phyloP scores from a whole-genome alignment of 495 filamentous ascomycete genomes.

The Amniculicola lignicola region DNA sequence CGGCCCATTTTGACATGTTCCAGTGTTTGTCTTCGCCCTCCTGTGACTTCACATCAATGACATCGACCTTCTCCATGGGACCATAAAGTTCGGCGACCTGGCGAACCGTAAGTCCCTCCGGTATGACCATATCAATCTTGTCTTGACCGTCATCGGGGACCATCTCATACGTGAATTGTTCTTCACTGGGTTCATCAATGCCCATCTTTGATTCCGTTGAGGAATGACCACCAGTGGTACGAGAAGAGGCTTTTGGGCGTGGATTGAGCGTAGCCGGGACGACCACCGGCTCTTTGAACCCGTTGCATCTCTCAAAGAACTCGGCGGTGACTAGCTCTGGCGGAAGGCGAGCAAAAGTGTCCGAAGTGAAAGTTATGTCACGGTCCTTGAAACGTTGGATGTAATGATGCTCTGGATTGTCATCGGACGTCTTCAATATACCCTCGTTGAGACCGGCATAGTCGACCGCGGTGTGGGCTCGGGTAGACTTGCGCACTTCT shows the following conservation, averaged over 20 bases:
- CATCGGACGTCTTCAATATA: constrained; percentile 65
- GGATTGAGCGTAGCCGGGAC: constrained; percentile 67
- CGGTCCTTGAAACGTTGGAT: constrained; percentile 69
- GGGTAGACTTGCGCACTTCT: constrained; percentile 49
- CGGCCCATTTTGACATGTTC: constrained; percentile 69
- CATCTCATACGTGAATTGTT: constrained; percentile 45
- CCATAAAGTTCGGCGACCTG: constrained; percentile 66
- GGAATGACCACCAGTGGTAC: not conserved
- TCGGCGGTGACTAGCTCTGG: constrained; percentile 67
- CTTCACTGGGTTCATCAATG: not conserved
- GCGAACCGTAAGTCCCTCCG: constrained; percentile 63
- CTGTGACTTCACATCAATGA: constrained; percentile 76
- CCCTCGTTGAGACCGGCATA: constrained; percentile 73
- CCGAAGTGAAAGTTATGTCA: constrained; percentile 58
- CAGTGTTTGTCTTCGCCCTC: constrained; percentile 65
- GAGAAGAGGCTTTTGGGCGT: constrained; percentile 42
- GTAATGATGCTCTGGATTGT: constrained; percentile 70
- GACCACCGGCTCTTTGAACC: constrained; percentile 69
- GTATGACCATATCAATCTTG: constrained; percentile 71
- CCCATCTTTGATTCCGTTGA: not conserved
- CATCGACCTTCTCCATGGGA: constrained; percentile 61
- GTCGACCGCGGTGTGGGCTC: constrained; percentile 69
- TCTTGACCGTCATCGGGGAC: constrained; percentile 62
- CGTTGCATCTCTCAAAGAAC: constrained; percentile 62
- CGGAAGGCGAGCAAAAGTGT: constrained; percentile 64